Conservation (phyloP, 2,329 filamentous ascomycete species). For the Botrytis tulipae region DNA sequence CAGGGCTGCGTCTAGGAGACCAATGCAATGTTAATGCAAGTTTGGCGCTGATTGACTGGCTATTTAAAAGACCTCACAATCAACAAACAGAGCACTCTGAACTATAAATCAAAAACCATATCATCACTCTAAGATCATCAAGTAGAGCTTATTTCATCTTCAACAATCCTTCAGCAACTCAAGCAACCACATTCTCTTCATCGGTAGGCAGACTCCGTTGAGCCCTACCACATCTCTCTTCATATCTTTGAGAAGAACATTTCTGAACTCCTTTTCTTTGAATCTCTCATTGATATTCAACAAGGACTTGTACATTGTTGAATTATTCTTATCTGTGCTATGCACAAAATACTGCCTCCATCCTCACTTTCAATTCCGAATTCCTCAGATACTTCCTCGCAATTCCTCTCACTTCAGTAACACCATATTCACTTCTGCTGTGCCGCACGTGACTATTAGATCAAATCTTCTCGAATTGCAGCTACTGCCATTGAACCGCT, state of each 20-base stretch:
- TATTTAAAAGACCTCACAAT: background rate
- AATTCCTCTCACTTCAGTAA: background rate
- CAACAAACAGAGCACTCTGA: background rate
- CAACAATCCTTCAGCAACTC: background rate
- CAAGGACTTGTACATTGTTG: background rate
- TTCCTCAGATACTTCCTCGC: background rate
- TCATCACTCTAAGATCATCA: background rate
- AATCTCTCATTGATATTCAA: background rate
- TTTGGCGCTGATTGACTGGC: background rate
- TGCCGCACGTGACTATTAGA: slow-evolving; percentile 6
- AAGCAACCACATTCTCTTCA: background rate
- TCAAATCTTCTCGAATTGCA: background rate
- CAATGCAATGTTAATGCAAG: background rate
- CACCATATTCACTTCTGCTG: background rate
- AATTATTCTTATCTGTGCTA: background rate
- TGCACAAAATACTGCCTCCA: background rate
- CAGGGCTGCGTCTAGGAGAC: background rate
- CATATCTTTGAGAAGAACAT: background rate
- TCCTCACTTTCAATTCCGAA: background rate
- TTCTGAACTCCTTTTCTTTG: background rate
- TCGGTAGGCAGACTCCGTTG: background rate
- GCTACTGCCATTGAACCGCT: background rate
- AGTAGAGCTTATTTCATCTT: background rate
- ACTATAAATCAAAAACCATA: background rate
- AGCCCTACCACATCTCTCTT: background rate